These are phyloP conservation scores for Ophiocordyceps polyrhachis-furcata DNA, from an alignment of 2,329 filamentous ascomycete genomes.

Conservation along the genomic window DNA sequence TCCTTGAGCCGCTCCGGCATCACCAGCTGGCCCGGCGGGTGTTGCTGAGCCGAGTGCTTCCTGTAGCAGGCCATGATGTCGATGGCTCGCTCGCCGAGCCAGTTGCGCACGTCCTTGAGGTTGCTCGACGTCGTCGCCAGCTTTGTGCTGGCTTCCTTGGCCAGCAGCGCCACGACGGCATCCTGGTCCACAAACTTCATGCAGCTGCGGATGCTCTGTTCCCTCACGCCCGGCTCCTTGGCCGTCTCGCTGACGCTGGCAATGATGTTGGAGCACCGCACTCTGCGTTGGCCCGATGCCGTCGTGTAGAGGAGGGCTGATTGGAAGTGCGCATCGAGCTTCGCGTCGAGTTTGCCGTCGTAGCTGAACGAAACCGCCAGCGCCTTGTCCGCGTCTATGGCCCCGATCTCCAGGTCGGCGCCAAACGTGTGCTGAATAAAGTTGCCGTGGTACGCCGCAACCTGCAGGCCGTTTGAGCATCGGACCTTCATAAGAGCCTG, in stretches of 20 bases:
- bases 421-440: constrained; percentile 93
- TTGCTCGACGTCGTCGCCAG: constrained; percentile 49
- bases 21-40: constrained; percentile 82
- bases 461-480: constrained; percentile 89
- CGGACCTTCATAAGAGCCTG: constrained; percentile 96
- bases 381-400: constrained; percentile 85
- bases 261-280: constrained; percentile 84
- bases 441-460: constrained; percentile 87
- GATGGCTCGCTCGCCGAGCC: constrained; percentile 76
- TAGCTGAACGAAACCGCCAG: constrained; percentile 83
- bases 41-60: constrained; percentile 72
- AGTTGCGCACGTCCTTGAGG: constrained; percentile 70
- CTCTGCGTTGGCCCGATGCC: constrained; percentile 69
- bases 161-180: constrained; percentile 70
- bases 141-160: constrained; percentile 85
- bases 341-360: constrained; percentile 92
- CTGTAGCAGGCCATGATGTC: constrained; percentile 84
- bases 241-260: constrained; percentile 65
- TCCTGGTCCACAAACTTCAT: constrained; percentile 96
- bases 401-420: constrained; percentile 83
- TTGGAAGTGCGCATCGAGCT: constrained; percentile 95
- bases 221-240: constrained; percentile 18
- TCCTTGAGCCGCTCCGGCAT: constrained; percentile 93
- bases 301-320: constrained; percentile 89
- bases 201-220: constrained; percentile 49